Conservation (phyloP, 768 basidiomycete genomes). For the Glaciozyma antarctica region DNA sequence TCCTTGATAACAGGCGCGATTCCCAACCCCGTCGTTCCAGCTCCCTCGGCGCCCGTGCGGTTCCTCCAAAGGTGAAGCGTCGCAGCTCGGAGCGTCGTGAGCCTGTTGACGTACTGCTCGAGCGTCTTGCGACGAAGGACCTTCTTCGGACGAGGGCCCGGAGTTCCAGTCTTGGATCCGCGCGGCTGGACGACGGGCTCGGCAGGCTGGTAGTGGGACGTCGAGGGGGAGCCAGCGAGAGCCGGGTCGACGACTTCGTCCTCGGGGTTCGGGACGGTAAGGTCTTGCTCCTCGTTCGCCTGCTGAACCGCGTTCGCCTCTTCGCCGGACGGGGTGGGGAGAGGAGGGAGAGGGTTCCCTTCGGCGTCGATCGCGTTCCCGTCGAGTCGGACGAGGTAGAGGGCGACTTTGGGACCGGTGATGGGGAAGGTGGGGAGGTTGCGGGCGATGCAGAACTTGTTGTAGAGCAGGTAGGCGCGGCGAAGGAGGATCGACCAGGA, state of each 20-base stretch:
- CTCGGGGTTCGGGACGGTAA: neutral
- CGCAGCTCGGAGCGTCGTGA: neutral
- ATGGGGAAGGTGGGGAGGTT: slow-evolving; percentile 19
- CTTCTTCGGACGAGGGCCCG: neutral
- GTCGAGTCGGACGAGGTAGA: slow-evolving; percentile 16
- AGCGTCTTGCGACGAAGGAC: neutral
- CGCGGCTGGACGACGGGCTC: neutral
- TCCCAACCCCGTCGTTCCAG: neutral
- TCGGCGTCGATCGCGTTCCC: neutral
- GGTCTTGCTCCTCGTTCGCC: neutral
- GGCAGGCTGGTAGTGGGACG: neutral
- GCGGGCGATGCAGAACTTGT: slow-evolving; percentile 1
- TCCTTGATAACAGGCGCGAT: neutral
- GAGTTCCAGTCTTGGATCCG: neutral
- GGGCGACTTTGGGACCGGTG: slow-evolving; percentile 3
- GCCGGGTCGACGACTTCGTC: neutral
- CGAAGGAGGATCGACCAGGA: neutral
- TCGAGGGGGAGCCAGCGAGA: neutral
- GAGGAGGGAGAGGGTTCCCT: neutral
- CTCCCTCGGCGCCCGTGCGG: neutral
- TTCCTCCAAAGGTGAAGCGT: neutral
- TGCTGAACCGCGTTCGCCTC: neutral
- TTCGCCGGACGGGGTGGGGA: neutral
- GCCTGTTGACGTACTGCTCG: slow-evolving; percentile 2
- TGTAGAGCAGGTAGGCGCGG: slow-evolving; percentile 4